Percentiles rank a stretch among this genome's conserved stretches.
Evolutionary conservation across 2,329 filamentous ascomycete species (phyloP).

Genomic region (Zymoseptoria crescenta): DNA sequence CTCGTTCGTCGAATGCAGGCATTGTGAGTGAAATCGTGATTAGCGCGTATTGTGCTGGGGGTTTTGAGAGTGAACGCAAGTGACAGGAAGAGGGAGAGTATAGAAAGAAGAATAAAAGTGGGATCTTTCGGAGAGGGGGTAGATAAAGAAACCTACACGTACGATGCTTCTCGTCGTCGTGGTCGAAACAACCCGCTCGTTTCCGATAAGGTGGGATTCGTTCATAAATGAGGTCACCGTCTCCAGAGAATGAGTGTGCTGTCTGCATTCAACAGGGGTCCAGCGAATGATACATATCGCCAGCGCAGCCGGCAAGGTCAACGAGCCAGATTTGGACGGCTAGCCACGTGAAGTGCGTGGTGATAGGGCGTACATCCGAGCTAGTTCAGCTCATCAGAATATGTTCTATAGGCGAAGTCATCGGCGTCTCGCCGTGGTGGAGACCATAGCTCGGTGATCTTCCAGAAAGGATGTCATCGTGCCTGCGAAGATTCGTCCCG

Average conservation of each 20-base stretch:
- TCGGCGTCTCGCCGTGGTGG: neutral
- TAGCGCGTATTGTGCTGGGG: neutral
- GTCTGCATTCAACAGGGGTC: neutral
- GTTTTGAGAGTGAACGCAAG: neutral
- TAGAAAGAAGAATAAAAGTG: neutral
- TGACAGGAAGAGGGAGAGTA: neutral
- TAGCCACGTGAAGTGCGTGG: neutral
- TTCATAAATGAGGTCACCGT: neutral
- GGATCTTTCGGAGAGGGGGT: neutral
- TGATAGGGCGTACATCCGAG: neutral
- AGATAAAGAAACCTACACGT: neutral
- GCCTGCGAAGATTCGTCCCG: neutral
- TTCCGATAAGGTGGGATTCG: neutral
- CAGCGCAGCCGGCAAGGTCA: neutral
- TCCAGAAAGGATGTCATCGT: neutral
- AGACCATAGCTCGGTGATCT: neutral
- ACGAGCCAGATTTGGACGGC: neutral
- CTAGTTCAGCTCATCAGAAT: neutral
- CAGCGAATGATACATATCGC: neutral
- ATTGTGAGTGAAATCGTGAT: slow-evolving; percentile 31
- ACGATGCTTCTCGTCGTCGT: neutral
- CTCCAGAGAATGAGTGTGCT: neutral
- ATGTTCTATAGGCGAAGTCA: neutral
- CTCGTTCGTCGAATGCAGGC: slow-evolving; percentile 53
- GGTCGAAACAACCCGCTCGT: neutral